phyloP scores from a whole-genome alignment of 495 filamentous ascomycete species.

The Chaetomium fimeti region DNA sequence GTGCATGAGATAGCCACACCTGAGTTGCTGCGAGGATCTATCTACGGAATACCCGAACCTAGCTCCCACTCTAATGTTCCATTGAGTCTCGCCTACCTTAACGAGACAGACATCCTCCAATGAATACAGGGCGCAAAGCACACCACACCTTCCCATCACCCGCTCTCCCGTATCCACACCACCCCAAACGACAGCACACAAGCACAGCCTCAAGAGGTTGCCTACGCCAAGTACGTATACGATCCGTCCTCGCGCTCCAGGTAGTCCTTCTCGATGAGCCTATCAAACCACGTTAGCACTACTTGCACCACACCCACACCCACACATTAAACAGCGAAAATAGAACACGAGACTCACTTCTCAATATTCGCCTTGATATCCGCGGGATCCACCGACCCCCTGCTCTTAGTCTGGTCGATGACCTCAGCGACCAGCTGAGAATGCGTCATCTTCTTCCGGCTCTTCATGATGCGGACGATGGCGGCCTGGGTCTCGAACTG shows the following conservation, averaged over 20 bases:
- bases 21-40: not conserved
- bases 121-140: not conserved
- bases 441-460: constrained; percentile 80
- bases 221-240: constrained; percentile 79
- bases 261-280: constrained; percentile 53
- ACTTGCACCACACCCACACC: too few relatives aligned
- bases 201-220: not conserved
- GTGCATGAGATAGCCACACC: not conserved
- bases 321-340: not conserved
- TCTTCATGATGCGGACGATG: constrained; percentile 97
- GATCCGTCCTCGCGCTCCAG: constrained; percentile 79
- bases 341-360: constrained; percentile 57
- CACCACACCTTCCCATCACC: not conserved
- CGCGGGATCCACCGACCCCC: constrained; percentile 75
- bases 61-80: not conserved
- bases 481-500: constrained; percentile 97
- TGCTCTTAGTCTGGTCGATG: constrained; percentile 79
- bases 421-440: constrained; percentile 78
- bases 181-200: not conserved
- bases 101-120: not conserved
- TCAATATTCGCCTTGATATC: constrained; percentile 98
- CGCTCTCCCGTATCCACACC: not conserved
- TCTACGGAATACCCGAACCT: too few relatives aligned
- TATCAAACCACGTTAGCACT: constrained; percentile 33
- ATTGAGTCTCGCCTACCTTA: not conserved